These are phyloP conservation scores for Verticillium zaregamsianum DNA, from an alignment of 2,329 filamentous ascomycete species.

Conservation along the genomic window DNA sequence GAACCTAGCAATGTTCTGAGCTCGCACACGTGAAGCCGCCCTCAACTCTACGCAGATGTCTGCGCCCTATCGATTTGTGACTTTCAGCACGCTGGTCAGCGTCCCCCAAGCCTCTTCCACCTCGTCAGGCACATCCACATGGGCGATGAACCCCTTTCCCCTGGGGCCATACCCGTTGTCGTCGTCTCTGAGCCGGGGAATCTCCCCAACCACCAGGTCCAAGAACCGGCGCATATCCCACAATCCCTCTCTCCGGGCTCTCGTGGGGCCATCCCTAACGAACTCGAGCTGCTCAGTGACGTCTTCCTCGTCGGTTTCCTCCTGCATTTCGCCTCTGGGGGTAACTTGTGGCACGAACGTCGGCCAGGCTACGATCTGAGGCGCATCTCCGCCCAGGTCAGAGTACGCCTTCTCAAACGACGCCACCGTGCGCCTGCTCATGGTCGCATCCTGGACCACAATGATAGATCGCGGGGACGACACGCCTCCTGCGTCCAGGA, in stretches of 20 bases:
- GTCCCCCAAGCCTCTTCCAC: constrained; percentile 28
- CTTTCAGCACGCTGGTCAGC: neutral
- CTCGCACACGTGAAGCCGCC: no score
- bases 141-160: constrained; percentile 36
- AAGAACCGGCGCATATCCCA: constrained; percentile 35
- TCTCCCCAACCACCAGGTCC: constrained; percentile 36
- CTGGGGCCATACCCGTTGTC: constrained; percentile 36
- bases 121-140: constrained; percentile 33
- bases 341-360: constrained; percentile 7
- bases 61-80: neutral
- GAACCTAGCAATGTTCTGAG: no score
- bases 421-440: constrained; percentile 34
- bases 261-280: neutral
- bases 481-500: constrained; percentile 26
- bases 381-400: neutral
- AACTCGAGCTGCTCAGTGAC: neutral
- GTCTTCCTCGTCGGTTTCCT: neutral
- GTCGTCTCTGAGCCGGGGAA: constrained; percentile 37
- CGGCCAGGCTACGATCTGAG: constrained; percentile 6
- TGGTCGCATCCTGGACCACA: constrained; percentile 41
- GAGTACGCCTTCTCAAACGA: constrained; percentile 34
- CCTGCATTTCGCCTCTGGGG: neutral
- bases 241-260: constrained; percentile 13
- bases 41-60: no score
- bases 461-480: constrained; percentile 20